Evolutionary conservation across 768 basidiomycete species (phyloP).

Genomic region (Rhizopogon vulgaris): DNA sequence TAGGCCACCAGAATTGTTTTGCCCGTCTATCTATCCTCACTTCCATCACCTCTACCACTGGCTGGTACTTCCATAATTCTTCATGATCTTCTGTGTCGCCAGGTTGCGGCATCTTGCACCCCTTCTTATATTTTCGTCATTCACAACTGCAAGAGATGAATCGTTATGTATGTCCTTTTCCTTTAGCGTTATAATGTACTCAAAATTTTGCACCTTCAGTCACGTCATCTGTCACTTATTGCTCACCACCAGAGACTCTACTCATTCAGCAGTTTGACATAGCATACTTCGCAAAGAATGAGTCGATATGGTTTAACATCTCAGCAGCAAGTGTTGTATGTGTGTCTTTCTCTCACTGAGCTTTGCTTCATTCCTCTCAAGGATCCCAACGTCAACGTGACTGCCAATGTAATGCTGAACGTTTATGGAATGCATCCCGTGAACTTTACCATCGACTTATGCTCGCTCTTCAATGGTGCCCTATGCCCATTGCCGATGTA

Average conservation of each 20-base stretch:
- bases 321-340: conserved; percentile 82
- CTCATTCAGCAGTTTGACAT: conserved; percentile 77
- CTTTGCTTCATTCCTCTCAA: conserved; percentile 20
- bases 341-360: conserved; percentile 14
- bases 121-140: conserved; percentile 32
- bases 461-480: conserved; percentile 67
- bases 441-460: conserved; percentile 85
- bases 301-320: conserved; percentile 78
- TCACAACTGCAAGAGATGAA: conserved; percentile 45
- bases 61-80: conserved; percentile 21
- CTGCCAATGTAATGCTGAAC: conserved; percentile 75
- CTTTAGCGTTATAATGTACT: conserved; percentile 5
- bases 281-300: conserved; percentile 60
- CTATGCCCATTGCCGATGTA: conserved; percentile 80
- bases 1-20: conserved; percentile 15
- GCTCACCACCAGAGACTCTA: conserved; percentile 71
- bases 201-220: conserved; percentile 34
- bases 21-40: conserved; percentile 20
- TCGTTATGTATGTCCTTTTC: conserved; percentile 49
- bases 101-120: conserved; percentile 57
- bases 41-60: conserved; percentile 5
- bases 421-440: conserved; percentile 83
- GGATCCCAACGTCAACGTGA: conserved; percentile 74
- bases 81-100: conserved; percentile 68
- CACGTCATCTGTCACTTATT: conserved; percentile 86